A percentile compares a stretch with the other conserved stretches of the same genome.
Evolutionary conservation across 306 rosid species (phyloP).

Genomic region (Casuarina glauca): DNA sequence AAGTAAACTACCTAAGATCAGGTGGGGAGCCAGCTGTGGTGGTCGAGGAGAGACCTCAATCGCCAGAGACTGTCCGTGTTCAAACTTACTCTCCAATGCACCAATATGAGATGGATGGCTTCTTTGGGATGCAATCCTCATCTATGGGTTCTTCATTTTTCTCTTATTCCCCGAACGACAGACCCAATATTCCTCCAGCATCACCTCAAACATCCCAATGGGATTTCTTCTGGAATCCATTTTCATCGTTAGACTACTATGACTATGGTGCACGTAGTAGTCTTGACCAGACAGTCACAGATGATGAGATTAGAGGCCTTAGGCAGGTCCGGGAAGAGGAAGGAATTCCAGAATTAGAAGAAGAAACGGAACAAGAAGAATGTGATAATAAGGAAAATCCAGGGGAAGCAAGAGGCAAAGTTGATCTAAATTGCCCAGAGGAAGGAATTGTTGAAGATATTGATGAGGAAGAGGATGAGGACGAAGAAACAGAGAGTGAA

Average conservation of each 20-base stretch:
- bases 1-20: conserved; percentile 66
- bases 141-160: conserved; percentile 60
- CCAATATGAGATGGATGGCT: conserved; percentile 61
- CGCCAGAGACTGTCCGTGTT: conserved; percentile 67
- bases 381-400: conserved; percentile 33
- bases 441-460: conserved; percentile 70
- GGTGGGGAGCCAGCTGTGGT: conserved; percentile 70
- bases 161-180: conserved; percentile 61
- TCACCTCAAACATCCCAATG: conserved; percentile 78
- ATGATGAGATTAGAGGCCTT: conserved; percentile 69
- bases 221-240: conserved; percentile 96
- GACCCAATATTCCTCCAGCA: conserved; percentile 65
- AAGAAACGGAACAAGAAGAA: conserved; percentile 61
- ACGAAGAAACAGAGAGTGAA: conserved; percentile 30
- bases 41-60: conserved; percentile 79
- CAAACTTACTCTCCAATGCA: conserved; percentile 59
- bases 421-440: conserved; percentile 36
- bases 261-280: conserved; percentile 59
- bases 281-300: conserved; percentile 46
- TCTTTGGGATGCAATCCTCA: conserved; percentile 59
- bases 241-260: conserved; percentile 75
- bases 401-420: conserved; percentile 47
- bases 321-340: conserved; percentile 81
- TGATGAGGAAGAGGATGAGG: conserved; percentile 43
- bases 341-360: conserved; percentile 91